Percentiles rank a stretch among this genome's conserved stretches.
These are phyloP conservation scores for Boletus subcaerulescens DNA, from an alignment of 768 basidiomycete species.

Conservation along the genomic window DNA sequence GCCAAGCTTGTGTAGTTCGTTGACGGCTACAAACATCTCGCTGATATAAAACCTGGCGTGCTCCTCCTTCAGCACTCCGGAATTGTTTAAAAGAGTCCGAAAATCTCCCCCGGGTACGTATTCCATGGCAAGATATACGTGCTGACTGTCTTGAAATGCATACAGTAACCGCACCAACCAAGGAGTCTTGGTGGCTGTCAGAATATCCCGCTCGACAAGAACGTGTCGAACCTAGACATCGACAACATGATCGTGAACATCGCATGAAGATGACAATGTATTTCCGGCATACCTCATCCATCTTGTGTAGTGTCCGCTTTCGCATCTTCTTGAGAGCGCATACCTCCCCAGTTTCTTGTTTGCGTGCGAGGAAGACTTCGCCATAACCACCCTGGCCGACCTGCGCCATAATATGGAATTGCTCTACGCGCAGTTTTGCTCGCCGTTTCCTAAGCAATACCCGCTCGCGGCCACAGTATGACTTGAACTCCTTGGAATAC, in stretches of 20 bases:
- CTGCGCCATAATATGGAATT: slow-evolving; percentile 98
- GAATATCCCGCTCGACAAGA: slow-evolving; percentile 94
- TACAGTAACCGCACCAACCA: slow-evolving; percentile 95
- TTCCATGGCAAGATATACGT: slow-evolving; percentile 98
- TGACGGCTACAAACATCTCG: slow-evolving; percentile 96
- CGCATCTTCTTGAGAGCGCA: slow-evolving; percentile 98
- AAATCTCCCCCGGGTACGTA: slow-evolving; percentile 99
- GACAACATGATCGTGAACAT: not conserved
- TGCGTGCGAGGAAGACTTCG: slow-evolving; percentile 93
- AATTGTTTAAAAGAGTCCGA: slow-evolving; percentile 95
- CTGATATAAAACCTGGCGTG: slow-evolving; percentile 96
- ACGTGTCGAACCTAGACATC: slow-evolving; percentile 84
- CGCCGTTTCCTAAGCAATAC: slow-evolving; percentile 90
- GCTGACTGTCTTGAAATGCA: slow-evolving; percentile 90
- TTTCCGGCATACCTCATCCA: slow-evolving; percentile 78
- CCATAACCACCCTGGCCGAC: slow-evolving; percentile 99
- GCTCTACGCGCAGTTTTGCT: slow-evolving; percentile 88
- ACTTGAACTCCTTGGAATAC: slow-evolving; percentile 79
- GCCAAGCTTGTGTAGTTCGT: slow-evolving; percentile 93
- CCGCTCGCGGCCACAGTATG: slow-evolving; percentile 91
- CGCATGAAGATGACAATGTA: not conserved
- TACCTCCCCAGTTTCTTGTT: slow-evolving; percentile 93
- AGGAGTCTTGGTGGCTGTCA: slow-evolving; percentile 95
- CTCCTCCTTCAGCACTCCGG: slow-evolving; percentile 95
- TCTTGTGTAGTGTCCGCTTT: slow-evolving; percentile 92